Percentiles rank a stretch among this genome's conserved stretches.
These are phyloP conservation scores for Xerocomus potaroensis DNA, from an alignment of 768 basidiomycete species.

Conservation along the genomic window DNA sequence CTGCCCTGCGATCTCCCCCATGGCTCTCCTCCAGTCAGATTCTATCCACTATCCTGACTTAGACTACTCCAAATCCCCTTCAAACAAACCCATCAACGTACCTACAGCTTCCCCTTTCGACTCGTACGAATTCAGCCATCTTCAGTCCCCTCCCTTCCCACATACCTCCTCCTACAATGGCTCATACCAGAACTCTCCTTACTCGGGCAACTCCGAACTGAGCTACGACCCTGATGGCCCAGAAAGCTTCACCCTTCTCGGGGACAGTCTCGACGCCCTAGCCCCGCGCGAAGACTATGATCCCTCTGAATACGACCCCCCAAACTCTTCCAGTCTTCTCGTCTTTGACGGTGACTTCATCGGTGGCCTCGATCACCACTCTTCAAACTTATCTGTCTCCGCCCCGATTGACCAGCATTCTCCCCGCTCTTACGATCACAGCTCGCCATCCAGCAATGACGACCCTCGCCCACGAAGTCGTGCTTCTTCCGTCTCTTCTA, in stretches of 20 bases:
- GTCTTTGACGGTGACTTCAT: slow-evolving; percentile 56
- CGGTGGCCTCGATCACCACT: slow-evolving; percentile 21
- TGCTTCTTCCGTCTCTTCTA: slow-evolving; percentile 67
- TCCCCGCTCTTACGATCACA: slow-evolving; percentile 53
- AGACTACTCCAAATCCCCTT: slow-evolving; percentile 26
- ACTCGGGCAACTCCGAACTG: slow-evolving; percentile 66
- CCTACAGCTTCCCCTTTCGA: slow-evolving; percentile 33
- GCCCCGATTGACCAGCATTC: slow-evolving; percentile 35
- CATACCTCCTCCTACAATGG: slow-evolving; percentile 57
- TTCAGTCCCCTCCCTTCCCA: slow-evolving; percentile 39
- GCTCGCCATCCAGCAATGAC: slow-evolving; percentile 60
- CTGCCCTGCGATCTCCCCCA: slow-evolving; percentile 8
- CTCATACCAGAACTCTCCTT: slow-evolving; percentile 70
- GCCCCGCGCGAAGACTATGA: slow-evolving; percentile 54
- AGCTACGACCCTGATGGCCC: slow-evolving; percentile 45
- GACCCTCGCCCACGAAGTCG: slow-evolving; percentile 50
- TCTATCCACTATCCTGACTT: slow-evolving; percentile 16
- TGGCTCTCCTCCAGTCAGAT: slow-evolving; percentile 31
- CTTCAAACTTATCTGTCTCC: slow-evolving; percentile 36
- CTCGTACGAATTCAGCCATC: slow-evolving; percentile 36
- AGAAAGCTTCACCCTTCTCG: slow-evolving; percentile 47
- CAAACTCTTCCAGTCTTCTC: slow-evolving; percentile 46
- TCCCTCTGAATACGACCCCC: slow-evolving; percentile 67
- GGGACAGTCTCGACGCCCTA: slow-evolving; percentile 38
- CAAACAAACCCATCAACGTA: slow-evolving; percentile 26